Conservation (phyloP, 805 yeast genomes). For the Nakazawaea siamensis region DNA sequence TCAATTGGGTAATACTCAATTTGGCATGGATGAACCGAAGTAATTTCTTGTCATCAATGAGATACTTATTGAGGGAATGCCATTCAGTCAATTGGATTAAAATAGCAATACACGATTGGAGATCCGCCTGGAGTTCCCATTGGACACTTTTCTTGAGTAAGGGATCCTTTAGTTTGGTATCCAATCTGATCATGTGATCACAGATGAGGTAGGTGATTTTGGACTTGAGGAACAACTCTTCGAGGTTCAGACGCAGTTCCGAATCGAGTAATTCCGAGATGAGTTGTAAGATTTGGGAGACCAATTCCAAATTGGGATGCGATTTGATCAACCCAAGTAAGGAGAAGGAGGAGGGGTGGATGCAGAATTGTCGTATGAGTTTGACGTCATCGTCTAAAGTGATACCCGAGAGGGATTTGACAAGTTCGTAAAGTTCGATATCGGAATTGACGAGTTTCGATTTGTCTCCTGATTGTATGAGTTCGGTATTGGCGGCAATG, state of each 20-base stretch:
- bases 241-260: conserved; percentile 1
- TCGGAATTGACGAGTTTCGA: conserved; percentile 10
- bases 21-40: neutral
- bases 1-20: neutral
- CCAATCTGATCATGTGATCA: conserved; percentile 4
- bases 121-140: neutral
- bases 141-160: neutral
- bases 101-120: neutral
- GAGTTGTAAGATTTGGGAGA: conserved; percentile 1
- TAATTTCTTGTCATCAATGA: conserved; percentile 6
- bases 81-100: conserved; percentile 2
- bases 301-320: conserved; percentile 11
- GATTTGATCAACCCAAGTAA: conserved; percentile 7
- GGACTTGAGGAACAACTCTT: conserved; percentile 1
- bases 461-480: conserved; percentile 6
- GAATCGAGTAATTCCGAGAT: conserved; percentile 5
- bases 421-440: conserved; percentile 9
- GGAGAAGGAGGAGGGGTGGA: neutral
- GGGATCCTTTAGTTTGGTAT: neutral
- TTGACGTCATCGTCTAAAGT: conserved; percentile 2
- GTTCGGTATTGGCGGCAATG: conserved; percentile 5
- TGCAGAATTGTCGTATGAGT: neutral
- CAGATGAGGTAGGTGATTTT: conserved; percentile 3
- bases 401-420: conserved; percentile 9
- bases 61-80: conserved; percentile 1